Evolutionary conservation across 2,329 filamentous ascomycete species (phyloP).

Genomic region (Clonostachys byssicola): DNA sequence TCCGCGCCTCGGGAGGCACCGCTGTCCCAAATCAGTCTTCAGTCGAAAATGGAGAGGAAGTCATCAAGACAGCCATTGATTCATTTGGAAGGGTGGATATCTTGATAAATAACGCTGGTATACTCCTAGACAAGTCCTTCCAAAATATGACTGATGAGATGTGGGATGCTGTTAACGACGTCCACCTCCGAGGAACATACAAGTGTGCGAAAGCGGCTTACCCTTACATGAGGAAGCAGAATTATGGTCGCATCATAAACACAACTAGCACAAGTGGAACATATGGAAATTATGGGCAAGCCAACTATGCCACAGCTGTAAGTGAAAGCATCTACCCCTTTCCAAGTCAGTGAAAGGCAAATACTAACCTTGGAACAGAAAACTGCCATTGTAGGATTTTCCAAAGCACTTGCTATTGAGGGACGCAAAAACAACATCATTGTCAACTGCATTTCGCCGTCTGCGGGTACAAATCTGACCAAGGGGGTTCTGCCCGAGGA

Average conservation of each 20-base stretch:
- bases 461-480: constrained; percentile 95
- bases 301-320: constrained; percentile 91
- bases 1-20: constrained; percentile 83
- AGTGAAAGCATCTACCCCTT: constrained; percentile 24
- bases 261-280: constrained; percentile 96
- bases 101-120: constrained; percentile 96
- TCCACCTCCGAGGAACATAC: constrained; percentile 92
- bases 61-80: constrained; percentile 92
- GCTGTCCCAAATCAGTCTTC: constrained; percentile 91
- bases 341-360: neutral
- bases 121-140: constrained; percentile 96
- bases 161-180: constrained; percentile 88
- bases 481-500: constrained; percentile 92
- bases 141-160: constrained; percentile 93
- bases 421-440: constrained; percentile 97
- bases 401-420: constrained; percentile 86
- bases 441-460: constrained; percentile 97
- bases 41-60: constrained; percentile 84
- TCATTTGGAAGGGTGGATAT: constrained; percentile 92
- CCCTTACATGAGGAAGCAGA: constrained; percentile 97
- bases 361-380: constrained; percentile 48
- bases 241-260: constrained; percentile 95
- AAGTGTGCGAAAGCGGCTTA: constrained; percentile 96
- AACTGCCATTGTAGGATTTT: constrained; percentile 92
- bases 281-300: constrained; percentile 98